These are phyloP conservation scores for Xanthoconium separans DNA, from an alignment of 1,284 basidiomycete species.

Conservation along the genomic window DNA sequence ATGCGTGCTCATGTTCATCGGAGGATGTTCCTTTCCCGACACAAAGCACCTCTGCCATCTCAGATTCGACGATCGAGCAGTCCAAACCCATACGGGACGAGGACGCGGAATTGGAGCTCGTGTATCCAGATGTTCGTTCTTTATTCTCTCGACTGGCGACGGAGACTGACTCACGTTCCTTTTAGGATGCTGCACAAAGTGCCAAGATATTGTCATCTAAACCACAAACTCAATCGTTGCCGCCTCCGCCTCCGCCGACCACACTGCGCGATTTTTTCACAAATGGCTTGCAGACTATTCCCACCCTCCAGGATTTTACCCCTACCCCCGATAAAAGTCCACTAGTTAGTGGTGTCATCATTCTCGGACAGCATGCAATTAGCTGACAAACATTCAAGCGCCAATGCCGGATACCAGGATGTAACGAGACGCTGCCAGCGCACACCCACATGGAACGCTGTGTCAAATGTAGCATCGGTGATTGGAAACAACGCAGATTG, in stretches of 20 bases:
- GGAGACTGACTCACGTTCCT: not conserved
- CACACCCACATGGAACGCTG: constrained; percentile 15
- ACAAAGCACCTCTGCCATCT: not conserved
- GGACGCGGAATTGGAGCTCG: constrained; percentile 16
- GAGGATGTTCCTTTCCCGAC: constrained; percentile 3
- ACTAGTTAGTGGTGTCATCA: constrained; percentile 6
- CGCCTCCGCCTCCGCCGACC: not conserved
- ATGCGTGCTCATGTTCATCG: not conserved
- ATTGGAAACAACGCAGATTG: constrained; percentile 19
- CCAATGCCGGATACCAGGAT: constrained; percentile 14
- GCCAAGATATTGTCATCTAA: not conserved
- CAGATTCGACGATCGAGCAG: not conserved
- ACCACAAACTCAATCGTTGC: not conserved
- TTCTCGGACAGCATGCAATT: not conserved
- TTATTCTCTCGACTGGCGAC: not conserved
- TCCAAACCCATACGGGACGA: not conserved
- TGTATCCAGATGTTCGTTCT: constrained; percentile 17
- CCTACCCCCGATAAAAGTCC: not conserved
- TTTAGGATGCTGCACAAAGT: constrained; percentile 2
- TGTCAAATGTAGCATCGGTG: constrained; percentile 16
- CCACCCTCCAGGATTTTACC: not conserved
- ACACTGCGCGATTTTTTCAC: not conserved
- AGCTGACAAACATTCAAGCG: constrained; percentile 12
- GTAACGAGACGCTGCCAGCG: constrained; percentile 10
- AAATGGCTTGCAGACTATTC: constrained; percentile 1